Base-by-base conservation (phyloP, 1,284 basidiomycete genomes). In the Cutaneotrichosporon daszewskae region DNA sequence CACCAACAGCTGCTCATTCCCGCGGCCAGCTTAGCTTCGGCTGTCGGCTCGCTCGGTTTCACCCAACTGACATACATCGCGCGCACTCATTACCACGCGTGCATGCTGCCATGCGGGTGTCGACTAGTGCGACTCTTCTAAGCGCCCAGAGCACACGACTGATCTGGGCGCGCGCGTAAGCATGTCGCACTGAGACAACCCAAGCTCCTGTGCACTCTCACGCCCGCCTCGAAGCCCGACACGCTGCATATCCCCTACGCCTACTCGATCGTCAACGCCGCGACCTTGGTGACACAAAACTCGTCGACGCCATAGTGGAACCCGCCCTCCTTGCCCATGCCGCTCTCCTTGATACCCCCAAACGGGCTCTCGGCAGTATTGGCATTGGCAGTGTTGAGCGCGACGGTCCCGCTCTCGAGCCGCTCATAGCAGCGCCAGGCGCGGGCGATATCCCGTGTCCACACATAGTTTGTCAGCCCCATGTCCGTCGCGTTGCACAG, bases 371-470 rank as follows among this genome's bases (percentile, higher is more conserved):
- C 75, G 23, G 84, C 82, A 64, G 84, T 81, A 44, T 81, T 85
- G 58, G 92, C 81, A 43, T 82, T 45, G 2, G 85, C 85, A 1
- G 86, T 87, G 71, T 92, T 92, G 49, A 58, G 52, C 12, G 59
- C 68, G 40, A 67, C 87, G 88, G 95, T 95, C 2, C 92, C 92
- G 5, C 91, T 87, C 70, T 96, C 87, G 38, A 96, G 76, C 51
- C 78, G 82, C 72, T 94, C 91, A 18, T 88, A 88, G n/a, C 94
- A 87, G 37, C 91, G 79, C 87, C 88, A 95, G 37, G 87, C 84
- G 22, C 90, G 76, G 1, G 84, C 82, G 7, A 94, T 76, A 65
- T 96, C 89, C 44, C 84, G 74, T 29, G 87, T 87, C 73, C 79
- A 94, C 73, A 94, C 88, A 66, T 92, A 92, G 41, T 87, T 88